These are phyloP conservation scores for Holtermannia corniformis DNA, from an alignment of 768 basidiomycete genomes.

Conservation along the genomic window DNA sequence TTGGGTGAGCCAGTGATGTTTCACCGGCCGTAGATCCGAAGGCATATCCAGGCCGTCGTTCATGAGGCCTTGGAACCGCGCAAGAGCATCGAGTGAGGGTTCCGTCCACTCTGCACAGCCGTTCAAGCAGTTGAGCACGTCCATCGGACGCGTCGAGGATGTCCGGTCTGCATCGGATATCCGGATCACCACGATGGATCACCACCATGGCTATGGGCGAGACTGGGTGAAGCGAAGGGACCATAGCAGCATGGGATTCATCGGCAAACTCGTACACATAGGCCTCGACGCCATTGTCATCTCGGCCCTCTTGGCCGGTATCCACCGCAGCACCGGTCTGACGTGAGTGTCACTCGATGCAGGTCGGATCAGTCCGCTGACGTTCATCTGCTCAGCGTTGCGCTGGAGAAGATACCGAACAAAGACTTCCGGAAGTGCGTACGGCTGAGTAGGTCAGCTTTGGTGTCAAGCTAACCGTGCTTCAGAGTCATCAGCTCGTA, in stretches of 20 bases:
- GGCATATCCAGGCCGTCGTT: background rate
- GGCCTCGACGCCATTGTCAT: slow-evolving; percentile 70
- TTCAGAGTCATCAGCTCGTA: slow-evolving; percentile 56
- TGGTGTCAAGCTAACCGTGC: background rate
- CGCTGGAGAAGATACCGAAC: slow-evolving; percentile 66
- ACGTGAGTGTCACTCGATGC: slow-evolving; percentile 52
- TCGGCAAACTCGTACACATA: slow-evolving; percentile 61
- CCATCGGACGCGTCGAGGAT: too few relatives aligned
- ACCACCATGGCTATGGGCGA: too few relatives aligned
- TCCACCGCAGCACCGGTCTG: slow-evolving; percentile 71
- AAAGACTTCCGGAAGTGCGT: slow-evolving; percentile 77
- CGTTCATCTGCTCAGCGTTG: slow-evolving; percentile 50
- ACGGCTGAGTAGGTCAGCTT: background rate
- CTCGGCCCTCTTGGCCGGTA: slow-evolving; percentile 72
- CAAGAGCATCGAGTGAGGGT: too few relatives aligned
- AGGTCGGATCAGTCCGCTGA: background rate
- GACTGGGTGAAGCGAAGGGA: too few relatives aligned
- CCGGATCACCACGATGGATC: too few relatives aligned
- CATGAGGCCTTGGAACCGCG: too few relatives aligned
- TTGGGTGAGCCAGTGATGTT: background rate
- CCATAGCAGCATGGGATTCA: slow-evolving; percentile 47
- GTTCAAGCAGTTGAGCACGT: too few relatives aligned
- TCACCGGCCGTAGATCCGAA: background rate
- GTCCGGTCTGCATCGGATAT: too few relatives aligned
- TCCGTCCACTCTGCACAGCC: too few relatives aligned